Evolutionary conservation across 2,329 filamentous ascomycete species (phyloP).

Genomic region (Penicillium olsonii): DNA sequence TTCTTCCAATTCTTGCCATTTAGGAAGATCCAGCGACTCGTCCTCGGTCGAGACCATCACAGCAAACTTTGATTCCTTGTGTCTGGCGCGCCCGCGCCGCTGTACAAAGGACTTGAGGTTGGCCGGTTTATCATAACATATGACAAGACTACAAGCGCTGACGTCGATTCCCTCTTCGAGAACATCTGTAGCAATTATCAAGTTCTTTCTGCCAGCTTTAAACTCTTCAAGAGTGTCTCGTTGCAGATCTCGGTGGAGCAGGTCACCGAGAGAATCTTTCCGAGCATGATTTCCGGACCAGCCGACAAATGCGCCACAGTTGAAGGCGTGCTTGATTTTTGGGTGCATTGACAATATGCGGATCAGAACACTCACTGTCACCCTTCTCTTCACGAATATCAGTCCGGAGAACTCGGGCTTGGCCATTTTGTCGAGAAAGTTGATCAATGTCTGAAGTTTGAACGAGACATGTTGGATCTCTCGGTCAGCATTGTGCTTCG

Average conservation of each 20-base stretch:
- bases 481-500: conserved; percentile 15
- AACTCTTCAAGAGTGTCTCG: conserved; percentile 57
- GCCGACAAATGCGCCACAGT: conserved; percentile 47
- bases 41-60: conserved; percentile 50
- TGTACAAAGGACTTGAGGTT: conserved; percentile 68
- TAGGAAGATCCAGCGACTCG: conserved; percentile 36
- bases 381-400: conserved; percentile 67
- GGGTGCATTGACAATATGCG: conserved; percentile 60
- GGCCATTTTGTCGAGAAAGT: conserved; percentile 50
- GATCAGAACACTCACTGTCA: conserved; percentile 61
- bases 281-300: conserved; percentile 45
- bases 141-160: conserved; percentile 64
- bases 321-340: conserved; percentile 47
- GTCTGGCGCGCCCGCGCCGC: conserved; percentile 63
- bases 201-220: conserved; percentile 53
- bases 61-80: conserved; percentile 55
- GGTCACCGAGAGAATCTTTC: conserved; percentile 52
- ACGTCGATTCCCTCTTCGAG: conserved; percentile 65
- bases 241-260: conserved; percentile 51
- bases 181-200: conserved; percentile 61
- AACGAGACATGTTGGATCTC: conserved; percentile 47
- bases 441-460: conserved; percentile 61
- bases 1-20: conserved; percentile 69
- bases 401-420: conserved; percentile 57
- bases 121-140: conserved; percentile 63